phyloP scores from a whole-genome alignment of 2,329 filamentous ascomycete genomes.

The Beauveria sp. region DNA sequence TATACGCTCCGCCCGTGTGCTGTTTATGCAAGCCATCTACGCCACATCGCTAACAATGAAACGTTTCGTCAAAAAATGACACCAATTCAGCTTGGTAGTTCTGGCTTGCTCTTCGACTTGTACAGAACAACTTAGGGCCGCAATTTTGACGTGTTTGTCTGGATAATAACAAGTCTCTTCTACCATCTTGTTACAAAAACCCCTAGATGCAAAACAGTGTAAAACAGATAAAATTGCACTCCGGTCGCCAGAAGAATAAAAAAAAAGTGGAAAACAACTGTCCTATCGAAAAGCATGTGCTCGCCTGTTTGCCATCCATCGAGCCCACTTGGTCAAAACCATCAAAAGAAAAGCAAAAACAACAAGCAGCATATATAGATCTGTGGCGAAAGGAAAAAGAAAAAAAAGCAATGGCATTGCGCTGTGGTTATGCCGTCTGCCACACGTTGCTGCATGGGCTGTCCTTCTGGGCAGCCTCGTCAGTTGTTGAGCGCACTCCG shows the following conservation, averaged over 20 bases:
- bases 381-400: conserved; percentile 2
- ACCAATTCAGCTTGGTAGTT: background rate
- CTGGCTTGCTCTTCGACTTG: too few relatives aligned
- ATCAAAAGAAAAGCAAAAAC: conserved; percentile 16
- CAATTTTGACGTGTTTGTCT: background rate
- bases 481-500: background rate
- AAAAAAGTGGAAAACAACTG: conserved; percentile 14
- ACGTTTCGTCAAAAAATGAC: too few relatives aligned
- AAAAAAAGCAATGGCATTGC: background rate
- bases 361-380: conserved; percentile 2
- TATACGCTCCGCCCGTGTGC: too few relatives aligned
- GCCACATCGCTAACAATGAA: too few relatives aligned
- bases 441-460: background rate
- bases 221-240: conserved; percentile 35
- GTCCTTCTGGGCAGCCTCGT: background rate
- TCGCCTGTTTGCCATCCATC: conserved; percentile 26
- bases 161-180: background rate
- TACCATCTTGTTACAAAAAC: conserved; percentile 3
- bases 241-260: conserved; percentile 37
- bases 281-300: conserved; percentile 35
- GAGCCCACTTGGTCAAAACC: conserved; percentile 23
- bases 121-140: background rate
- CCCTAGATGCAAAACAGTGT: conserved; percentile 21
- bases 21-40: too few relatives aligned
- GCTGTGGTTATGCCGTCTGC: background rate